These are phyloP conservation scores for Pichia californica DNA, from an alignment of 805 yeast genomes.

Conservation along the genomic window DNA sequence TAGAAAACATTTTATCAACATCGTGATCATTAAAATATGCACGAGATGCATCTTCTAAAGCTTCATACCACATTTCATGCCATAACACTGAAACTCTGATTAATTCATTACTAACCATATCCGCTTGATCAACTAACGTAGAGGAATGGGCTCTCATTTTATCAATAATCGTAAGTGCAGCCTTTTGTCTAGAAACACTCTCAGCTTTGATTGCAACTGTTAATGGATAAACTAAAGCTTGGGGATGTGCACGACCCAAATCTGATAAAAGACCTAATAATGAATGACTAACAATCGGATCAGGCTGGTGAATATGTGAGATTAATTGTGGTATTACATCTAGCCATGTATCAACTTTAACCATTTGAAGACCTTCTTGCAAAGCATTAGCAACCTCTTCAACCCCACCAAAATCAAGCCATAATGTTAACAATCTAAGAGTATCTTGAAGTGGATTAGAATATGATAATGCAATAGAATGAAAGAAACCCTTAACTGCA, in stretches of 20 bases:
- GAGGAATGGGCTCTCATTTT: constrained; percentile 89
- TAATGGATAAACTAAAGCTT: constrained; percentile 89
- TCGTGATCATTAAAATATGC: constrained; percentile 91
- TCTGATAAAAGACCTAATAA: constrained; percentile 76
- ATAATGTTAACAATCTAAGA: constrained; percentile 76
- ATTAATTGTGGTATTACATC: constrained; percentile 94
- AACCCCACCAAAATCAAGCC: constrained; percentile 95
- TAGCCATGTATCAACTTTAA: constrained; percentile 88
- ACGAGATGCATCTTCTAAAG: constrained; percentile 92
- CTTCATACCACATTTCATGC: constrained; percentile 99
- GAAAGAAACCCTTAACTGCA: constrained; percentile 93
- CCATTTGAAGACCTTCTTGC: constrained; percentile 83
- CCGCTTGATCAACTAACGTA: constrained; percentile 82
- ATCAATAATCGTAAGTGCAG: constrained; percentile 86
- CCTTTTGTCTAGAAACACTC: constrained; percentile 79
- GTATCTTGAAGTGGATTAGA: constrained; percentile 91
- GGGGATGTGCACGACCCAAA: constrained; percentile 93
- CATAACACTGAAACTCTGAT: constrained; percentile 93
- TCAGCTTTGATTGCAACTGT: constrained; percentile 96
- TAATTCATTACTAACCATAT: constrained; percentile 85
- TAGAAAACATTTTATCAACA: constrained; percentile 89
- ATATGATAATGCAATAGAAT: constrained; percentile 81
- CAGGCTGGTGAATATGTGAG: constrained; percentile 94
- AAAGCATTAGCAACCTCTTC: constrained; percentile 88
- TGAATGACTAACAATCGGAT: constrained; percentile 73